A percentile compares a stretch with the other conserved stretches of the same genome.
Evolutionary conservation across 805 yeast species (phyloP).

Genomic region (Sporopachydermia quercuum): DNA sequence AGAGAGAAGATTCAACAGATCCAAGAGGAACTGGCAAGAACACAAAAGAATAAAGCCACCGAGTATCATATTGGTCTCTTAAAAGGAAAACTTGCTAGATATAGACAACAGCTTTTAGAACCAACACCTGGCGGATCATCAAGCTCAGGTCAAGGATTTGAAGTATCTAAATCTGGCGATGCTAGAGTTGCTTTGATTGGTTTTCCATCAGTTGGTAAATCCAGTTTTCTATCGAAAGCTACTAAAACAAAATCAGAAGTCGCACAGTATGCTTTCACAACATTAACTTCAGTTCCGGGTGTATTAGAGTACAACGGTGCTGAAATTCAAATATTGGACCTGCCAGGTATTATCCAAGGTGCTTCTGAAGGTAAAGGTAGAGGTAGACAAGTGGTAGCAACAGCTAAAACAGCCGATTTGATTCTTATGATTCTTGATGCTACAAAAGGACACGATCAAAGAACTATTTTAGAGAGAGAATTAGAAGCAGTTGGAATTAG

Average conservation of each 20-base stretch:
- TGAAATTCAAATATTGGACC: conserved; percentile 91
- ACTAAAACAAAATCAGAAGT: conserved; percentile 91
- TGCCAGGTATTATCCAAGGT: conserved; percentile 95
- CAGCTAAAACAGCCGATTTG: conserved; percentile 88
- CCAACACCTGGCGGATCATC: conserved; percentile 67
- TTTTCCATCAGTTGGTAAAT: conserved; percentile 95
- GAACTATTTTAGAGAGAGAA: conserved; percentile 75
- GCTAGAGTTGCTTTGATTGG: conserved; percentile 93
- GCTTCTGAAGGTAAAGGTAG: conserved; percentile 96
- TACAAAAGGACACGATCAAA: conserved; percentile 82
- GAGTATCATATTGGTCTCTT: conserved; percentile 91
- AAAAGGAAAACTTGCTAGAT: conserved; percentile 88
- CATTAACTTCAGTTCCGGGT: conserved; percentile 93
- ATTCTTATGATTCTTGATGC: conserved; percentile 92
- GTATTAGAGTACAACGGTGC: conserved; percentile 92
- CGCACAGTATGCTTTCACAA: conserved; percentile 90
- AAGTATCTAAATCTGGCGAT: conserved; percentile 90
- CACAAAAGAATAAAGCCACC: conserved; percentile 96
- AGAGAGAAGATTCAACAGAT: conserved; percentile 71
- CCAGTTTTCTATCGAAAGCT: conserved; percentile 64
- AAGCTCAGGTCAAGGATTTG: conserved; percentile 77
- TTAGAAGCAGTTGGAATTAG: conserved; percentile 90
- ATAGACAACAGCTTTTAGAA: conserved; percentile 79
- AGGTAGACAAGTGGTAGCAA: conserved; percentile 92
- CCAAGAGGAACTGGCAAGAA: conserved; percentile 85